Base-by-base conservation (phyloP, 2,329 filamentous ascomycete species). In the Emydomyces testavorans region DNA sequence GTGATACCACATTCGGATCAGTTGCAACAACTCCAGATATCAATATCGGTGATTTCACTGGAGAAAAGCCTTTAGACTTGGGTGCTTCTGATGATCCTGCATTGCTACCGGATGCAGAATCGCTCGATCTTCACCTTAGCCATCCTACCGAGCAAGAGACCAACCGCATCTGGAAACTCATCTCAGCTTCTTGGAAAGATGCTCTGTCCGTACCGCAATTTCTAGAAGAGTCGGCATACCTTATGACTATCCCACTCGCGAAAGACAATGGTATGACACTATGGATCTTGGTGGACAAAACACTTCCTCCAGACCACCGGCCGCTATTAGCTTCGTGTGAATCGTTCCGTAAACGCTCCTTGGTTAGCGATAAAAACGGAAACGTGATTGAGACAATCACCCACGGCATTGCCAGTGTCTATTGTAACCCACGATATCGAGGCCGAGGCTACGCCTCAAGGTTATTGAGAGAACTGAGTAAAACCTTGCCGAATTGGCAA, bases 311-410 rank as follows among this genome's bases (percentile, higher is more conserved):
- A 0, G 61, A 69, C 21, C 54, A 64, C 15, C 71, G 77, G 21
- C 75, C 72, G 3, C 67, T 85, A 23, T 71, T 82, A 18, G 77
- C 78, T 2, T 77, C 75, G 23, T 83, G 79, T 60, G 81, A 85
- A 63, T 75, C 76, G 7, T 69, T 82, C 45, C 72, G 73, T 51
- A 83, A 83, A 63, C 70, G 69, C 24, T 75, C 76, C 4, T 58
- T 81, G 2, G 65, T 75, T 29, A 65, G 69, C 26, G 54, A 54
- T 15, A 58, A 60, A 0, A 58, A 64, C 4, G 65, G 65, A 37
- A 53, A 55, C 31, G 58, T 65, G 28, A 57, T 60, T 4, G 52
- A 57, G 16, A 38, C 53, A 10, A 53, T 57, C 26, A 49, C 52
- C 15, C 54, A 60, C 31, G 54, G 57, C 6, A 37, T 59, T 41